Conservation (phyloP, 805 yeast genomes). For the Cyberlindnera galapagoensis region DNA sequence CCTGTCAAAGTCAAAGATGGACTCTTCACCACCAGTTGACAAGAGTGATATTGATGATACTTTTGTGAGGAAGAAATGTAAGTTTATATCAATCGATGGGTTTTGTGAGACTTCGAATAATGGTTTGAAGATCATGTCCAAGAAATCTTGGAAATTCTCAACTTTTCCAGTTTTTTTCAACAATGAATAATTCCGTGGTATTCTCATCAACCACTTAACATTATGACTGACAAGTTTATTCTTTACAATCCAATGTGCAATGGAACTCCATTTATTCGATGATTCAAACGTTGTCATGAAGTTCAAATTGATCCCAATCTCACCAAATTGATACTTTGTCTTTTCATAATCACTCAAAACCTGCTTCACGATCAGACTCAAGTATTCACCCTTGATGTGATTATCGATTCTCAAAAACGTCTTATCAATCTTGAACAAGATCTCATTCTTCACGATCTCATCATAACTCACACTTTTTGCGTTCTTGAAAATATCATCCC, state of each 20-base stretch:
- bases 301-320: constrained; percentile 30
- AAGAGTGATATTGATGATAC: constrained; percentile 29
- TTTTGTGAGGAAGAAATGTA: constrained; percentile 27
- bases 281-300: constrained; percentile 16
- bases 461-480: constrained; percentile 17
- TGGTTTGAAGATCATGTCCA: constrained; percentile 28
- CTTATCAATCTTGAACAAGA: constrained; percentile 25
- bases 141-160: constrained; percentile 25
- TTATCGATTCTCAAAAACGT: constrained; percentile 33
- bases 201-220: constrained; percentile 32
- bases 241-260: constrained; percentile 30
- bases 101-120: constrained; percentile 24
- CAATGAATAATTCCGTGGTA: constrained; percentile 26
- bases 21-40: constrained; percentile 16
- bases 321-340: constrained; percentile 33
- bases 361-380: constrained; percentile 28
- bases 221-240: constrained; percentile 34
- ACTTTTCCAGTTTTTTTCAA: constrained; percentile 20
- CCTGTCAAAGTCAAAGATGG: constrained; percentile 15
- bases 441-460: constrained; percentile 20
- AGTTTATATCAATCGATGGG: constrained; percentile 19
- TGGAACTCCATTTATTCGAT: constrained; percentile 24
- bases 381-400: constrained; percentile 31
- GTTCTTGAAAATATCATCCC: constrained; percentile 21
- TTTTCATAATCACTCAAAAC: constrained; percentile 30